Evolutionary conservation across 2,329 filamentous ascomycete species (phyloP).

Genomic region (Graphilbum ipis-grandicollis): DNA sequence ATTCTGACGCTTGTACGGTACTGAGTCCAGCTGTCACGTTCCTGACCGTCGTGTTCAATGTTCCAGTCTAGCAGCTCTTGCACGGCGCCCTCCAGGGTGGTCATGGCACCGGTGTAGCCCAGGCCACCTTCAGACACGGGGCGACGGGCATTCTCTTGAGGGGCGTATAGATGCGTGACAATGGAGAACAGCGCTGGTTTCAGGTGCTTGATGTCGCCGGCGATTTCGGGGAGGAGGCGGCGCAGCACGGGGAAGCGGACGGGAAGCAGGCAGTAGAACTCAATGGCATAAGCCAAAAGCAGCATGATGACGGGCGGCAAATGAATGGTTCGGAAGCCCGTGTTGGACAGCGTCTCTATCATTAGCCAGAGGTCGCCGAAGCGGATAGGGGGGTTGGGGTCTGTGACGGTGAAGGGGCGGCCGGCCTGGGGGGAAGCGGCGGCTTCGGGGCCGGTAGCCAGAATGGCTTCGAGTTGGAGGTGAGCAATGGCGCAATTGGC

Average conservation of each 20-base stretch:
- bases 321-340: slow-evolving; percentile 16
- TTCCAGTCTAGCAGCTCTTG: slow-evolving; percentile 25
- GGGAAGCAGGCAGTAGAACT: slow-evolving; percentile 18
- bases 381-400: slow-evolving; percentile 22
- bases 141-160: slow-evolving; percentile 15
- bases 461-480: slow-evolving; percentile 22
- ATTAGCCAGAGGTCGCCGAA: slow-evolving; percentile 19
- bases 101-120: slow-evolving; percentile 20
- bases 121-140: slow-evolving; percentile 19
- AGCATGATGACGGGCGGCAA: slow-evolving; percentile 19
- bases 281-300: slow-evolving; percentile 18
- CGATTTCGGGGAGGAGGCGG: slow-evolving; percentile 15
- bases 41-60: slow-evolving; percentile 14
- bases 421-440: slow-evolving; percentile 16
- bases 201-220: slow-evolving; percentile 18
- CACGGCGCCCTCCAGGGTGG: slow-evolving; percentile 22
- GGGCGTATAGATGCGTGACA: slow-evolving; percentile 20
- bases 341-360: slow-evolving; percentile 16
- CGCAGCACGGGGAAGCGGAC: slow-evolving; percentile 12
- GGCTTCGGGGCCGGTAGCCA: slow-evolving; percentile 12
- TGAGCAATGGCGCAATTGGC: slow-evolving; percentile 24
- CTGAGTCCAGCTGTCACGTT: slow-evolving; percentile 10
- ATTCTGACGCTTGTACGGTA: slow-evolving; percentile 21
- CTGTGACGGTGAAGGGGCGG: slow-evolving; percentile 22
- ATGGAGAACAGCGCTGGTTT: slow-evolving; percentile 24